Evolutionary conservation across 495 filamentous ascomycete species (phyloP), one percentile per base, ranked within the genome.

Genomic region (Aspergillus leporis): DNA sequence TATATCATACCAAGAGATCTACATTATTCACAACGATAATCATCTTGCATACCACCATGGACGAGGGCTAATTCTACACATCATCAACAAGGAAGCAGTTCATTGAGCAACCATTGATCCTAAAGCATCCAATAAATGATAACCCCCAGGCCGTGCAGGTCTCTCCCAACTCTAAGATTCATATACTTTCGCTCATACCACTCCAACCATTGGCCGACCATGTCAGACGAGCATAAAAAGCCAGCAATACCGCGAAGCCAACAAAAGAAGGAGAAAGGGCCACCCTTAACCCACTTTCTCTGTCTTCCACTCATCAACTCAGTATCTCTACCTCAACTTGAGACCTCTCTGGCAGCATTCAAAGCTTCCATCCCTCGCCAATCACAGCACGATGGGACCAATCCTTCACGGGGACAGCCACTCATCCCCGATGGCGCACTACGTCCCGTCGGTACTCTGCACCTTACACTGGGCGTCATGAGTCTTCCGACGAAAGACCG

Each of bases 381-480:
- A 59, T 69, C 30, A 28, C 52, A 21, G n/a, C 55, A n/a, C 4
- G 51, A 38, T 16, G 28, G 56, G 69, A 41, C 45, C 64, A n/a
- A 56, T 59, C 32, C 69, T 66, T 14, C 14, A 19, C 31, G 47
- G 63, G 73, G 34, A 36, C 32, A 52, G 10, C 70, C 67, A 31
- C 66, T 64, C 18, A 70, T 83, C 38, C 85, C 87, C 0, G 68
- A 78, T 43, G 80, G 80, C 56, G 89, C 92, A 5, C 70, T 96
- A 38, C 77, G 93, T 21, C 92, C 93, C 0, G 61, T 93, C 5
- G 90, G 88, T 3, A 91, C 91, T 0, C 73, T 96, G 28, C 93
- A 97, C 71, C 74, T 96, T 3, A 97, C 93, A 1, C 71, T 97
- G 7, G 92, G 92, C 1, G 91, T 96, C 3, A 92, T 97, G 88